Percentiles rank a stretch among this genome's conserved stretches.
Evolutionary conservation across 805 yeast species (phyloP).

Genomic region (Wickerhamomyces hampshirensis): DNA sequence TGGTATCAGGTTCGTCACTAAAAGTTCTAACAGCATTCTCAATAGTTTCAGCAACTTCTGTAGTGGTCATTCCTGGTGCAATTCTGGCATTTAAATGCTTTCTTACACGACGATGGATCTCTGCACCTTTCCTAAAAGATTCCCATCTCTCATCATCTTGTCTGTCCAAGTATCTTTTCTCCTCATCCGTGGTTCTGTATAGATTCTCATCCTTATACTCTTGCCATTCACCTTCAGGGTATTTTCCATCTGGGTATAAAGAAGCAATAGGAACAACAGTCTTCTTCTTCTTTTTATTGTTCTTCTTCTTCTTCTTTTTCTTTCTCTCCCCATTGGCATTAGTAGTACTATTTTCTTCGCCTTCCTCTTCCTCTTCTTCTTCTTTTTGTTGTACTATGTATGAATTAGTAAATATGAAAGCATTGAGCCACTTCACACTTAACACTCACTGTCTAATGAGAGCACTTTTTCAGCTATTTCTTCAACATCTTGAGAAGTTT

Average conservation of each 20-base stretch:
- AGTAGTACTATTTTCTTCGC: conserved; percentile 28
- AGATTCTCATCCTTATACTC: conserved; percentile 62
- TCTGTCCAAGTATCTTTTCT: conserved; percentile 72
- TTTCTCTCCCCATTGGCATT: conserved; percentile 25
- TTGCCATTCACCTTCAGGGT: conserved; percentile 85
- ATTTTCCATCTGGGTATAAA: conserved; percentile 64
- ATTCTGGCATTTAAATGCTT: conserved; percentile 67
- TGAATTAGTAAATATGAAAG: too few relatives aligned
- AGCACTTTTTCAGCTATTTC: too few relatives aligned
- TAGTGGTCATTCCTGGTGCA: conserved; percentile 90
- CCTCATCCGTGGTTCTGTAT: conserved; percentile 80
- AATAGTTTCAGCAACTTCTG: conserved; percentile 82
- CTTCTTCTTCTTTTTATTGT: conserved; percentile 49
- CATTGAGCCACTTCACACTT: too few relatives aligned
- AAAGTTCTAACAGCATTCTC: conserved; percentile 80
- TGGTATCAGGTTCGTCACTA: conserved; percentile 54
- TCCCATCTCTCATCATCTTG: conserved; percentile 56
- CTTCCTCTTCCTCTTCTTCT: conserved; percentile 16
- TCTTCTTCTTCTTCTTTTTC: conserved; percentile 54
- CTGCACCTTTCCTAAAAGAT: conserved; percentile 94
- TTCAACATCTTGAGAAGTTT: too few relatives aligned
- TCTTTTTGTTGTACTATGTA: conserved; percentile 4
- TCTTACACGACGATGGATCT: conserved; percentile 89
- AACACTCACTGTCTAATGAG: too few relatives aligned
- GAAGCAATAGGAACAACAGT: conserved; percentile 58